Evolutionary conservation across 345 rosid genomes (phyloP).

Genomic region (Eucalyptus microcorys): DNA sequence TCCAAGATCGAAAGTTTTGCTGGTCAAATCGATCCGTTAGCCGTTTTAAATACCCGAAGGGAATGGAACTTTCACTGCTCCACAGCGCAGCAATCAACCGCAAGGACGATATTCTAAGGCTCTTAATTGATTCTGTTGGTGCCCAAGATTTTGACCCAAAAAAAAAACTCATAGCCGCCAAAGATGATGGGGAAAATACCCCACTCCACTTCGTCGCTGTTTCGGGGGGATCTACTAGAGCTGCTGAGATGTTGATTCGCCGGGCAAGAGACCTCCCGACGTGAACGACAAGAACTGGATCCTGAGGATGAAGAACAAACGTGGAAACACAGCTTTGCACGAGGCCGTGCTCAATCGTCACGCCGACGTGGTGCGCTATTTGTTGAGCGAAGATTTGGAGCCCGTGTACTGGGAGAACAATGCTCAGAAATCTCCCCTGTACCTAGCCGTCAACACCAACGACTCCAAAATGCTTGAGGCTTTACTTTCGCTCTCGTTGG

Average conservation of each 20-base stretch:
- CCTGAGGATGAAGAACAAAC: neutral
- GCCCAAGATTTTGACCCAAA: too few relatives aligned
- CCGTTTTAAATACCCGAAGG: fast-evolving
- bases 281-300: neutral
- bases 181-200: fast-evolving
- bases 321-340: fast-evolving
- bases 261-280: neutral
- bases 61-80: too few relatives aligned
- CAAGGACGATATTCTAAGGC: too few relatives aligned
- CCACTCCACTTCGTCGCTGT: too few relatives aligned
- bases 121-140: too few relatives aligned
- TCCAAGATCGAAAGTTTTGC: too few relatives aligned
- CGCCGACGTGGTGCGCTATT: fast-evolving
- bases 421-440: neutral
- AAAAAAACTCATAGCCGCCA: fast-evolving
- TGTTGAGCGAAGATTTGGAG: neutral
- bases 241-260: neutral
- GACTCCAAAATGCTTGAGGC: neutral
- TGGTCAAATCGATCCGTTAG: fast-evolving
- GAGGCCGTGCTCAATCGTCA: neutral
- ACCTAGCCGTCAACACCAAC: neutral
- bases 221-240: too few relatives aligned
- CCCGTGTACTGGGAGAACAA: fast-evolving
- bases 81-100: fast-evolving
- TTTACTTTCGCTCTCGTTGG: fast-evolving